Evolutionary conservation across 345 rosid genomes (phyloP).

Genomic region (Pelargonium nanum): DNA sequence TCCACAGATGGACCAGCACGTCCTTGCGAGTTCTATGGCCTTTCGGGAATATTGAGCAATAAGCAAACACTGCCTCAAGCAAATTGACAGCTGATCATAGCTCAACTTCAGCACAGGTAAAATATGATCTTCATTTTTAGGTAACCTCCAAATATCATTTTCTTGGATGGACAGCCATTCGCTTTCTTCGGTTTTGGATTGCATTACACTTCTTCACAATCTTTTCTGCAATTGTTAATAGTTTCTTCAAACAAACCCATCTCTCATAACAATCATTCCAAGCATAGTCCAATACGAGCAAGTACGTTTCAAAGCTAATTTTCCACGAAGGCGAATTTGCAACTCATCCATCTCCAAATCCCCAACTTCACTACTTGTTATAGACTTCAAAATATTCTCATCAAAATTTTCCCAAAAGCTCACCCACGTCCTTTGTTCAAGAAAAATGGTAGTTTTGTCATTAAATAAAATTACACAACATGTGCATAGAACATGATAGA

Average conservation of each 20-base stretch:
- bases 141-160: background rate
- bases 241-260: slow-evolving; percentile 4
- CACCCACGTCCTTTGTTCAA: slow-evolving; percentile 6
- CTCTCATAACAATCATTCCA: slow-evolving; percentile 9
- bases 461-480: too few relatives aligned
- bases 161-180: background rate
- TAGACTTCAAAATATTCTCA: slow-evolving; percentile 1
- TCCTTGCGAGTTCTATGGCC: slow-evolving; percentile 2
- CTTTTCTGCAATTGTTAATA: slow-evolving; percentile 8
- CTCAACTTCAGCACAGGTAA: slow-evolving; percentile 15
- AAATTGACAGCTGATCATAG: slow-evolving; percentile 17
- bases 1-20: slow-evolving; percentile 13
- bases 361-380: background rate
- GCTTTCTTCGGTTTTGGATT: background rate
- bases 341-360: slow-evolving; percentile 3
- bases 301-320: slow-evolving; percentile 6
- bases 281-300: slow-evolving; percentile 16
- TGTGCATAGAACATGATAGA: too few relatives aligned
- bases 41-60: slow-evolving; percentile 20
- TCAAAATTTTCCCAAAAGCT: slow-evolving; percentile 7
- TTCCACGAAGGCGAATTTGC: slow-evolving; percentile 2
- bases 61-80: slow-evolving; percentile 23
- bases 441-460: too few relatives aligned
- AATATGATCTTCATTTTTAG: background rate
- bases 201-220: slow-evolving; percentile 6